These are phyloP conservation scores for Microcos paniculata DNA, from an alignment of 345 rosid genomes.

Conservation along the genomic window DNA sequence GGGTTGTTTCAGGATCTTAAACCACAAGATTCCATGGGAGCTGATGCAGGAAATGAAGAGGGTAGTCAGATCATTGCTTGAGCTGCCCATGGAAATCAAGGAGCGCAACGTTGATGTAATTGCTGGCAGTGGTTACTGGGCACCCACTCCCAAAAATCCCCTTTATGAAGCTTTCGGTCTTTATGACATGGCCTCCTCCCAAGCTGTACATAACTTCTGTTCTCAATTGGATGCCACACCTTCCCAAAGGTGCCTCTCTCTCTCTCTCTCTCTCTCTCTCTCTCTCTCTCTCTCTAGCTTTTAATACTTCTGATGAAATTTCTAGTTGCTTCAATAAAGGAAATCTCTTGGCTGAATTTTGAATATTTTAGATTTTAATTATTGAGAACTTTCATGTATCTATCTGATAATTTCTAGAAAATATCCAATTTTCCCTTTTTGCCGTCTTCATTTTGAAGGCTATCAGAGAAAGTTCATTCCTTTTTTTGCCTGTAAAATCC, in stretches of 20 bases:
- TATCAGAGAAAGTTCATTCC: not conserved
- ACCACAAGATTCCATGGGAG: conserved; percentile 51
- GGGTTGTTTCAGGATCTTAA: conserved; percentile 81
- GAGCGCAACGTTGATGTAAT: conserved; percentile 53
- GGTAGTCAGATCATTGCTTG: conserved; percentile 58
- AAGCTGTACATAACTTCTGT: conserved; percentile 60
- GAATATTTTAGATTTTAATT: not conserved
- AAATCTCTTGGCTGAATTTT: not conserved
- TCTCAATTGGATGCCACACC: conserved; percentile 65
- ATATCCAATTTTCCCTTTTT: not conserved
- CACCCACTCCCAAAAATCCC: conserved; percentile 56
- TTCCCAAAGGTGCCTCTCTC: conserved; percentile 52
- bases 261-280: not conserved
- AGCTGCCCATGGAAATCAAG: conserved; percentile 68
- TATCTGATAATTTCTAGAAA: not conserved
- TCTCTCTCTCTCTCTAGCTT: not conserved
- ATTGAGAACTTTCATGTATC: not conserved
- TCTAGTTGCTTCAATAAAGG: not conserved
- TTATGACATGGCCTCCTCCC: conserved; percentile 60
- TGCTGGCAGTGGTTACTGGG: conserved; percentile 72
- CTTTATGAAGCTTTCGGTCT: conserved; percentile 85
- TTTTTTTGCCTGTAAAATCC: no score
- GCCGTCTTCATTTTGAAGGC: not conserved
- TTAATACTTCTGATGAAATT: not conserved
- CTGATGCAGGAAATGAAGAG: conserved; percentile 66